Evolutionary conservation across 2,329 filamentous ascomycete species (phyloP).

Genomic region (Rachicladosporium sp.): DNA sequence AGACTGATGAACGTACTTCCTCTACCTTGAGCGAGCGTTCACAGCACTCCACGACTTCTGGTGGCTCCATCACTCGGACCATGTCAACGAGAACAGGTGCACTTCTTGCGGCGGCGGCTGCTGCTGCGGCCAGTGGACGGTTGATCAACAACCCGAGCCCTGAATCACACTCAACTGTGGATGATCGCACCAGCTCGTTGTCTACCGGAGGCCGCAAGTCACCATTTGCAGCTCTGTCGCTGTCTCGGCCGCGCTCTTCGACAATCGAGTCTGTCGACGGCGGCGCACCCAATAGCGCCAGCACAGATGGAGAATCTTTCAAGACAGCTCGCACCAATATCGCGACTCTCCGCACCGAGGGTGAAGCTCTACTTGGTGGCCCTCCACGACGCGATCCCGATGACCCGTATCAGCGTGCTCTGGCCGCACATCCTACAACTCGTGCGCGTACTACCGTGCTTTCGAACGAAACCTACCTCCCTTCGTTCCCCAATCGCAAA

Average conservation of each 20-base stretch:
- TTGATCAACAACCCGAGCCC: slow-evolving; percentile 9
- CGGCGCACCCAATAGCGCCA: slow-evolving; percentile 4
- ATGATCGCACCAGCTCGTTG: slow-evolving; percentile 16
- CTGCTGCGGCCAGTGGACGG: slow-evolving; percentile 5
- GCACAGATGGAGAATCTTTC: slow-evolving; percentile 36
- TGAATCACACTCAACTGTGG: not conserved
- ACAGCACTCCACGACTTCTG: slow-evolving; percentile 30
- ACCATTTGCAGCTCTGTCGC: slow-evolving; percentile 14
- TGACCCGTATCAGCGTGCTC: slow-evolving; percentile 20
- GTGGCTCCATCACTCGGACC: slow-evolving; percentile 30
- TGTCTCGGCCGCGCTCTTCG: slow-evolving; percentile 5
- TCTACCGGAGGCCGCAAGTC: slow-evolving; percentile 25
- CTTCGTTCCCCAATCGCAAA: slow-evolving; percentile 3
- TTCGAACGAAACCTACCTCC: not conserved
- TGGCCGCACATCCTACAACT: slow-evolving; percentile 13
- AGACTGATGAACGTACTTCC: slow-evolving; percentile 43
- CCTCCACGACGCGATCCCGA: slow-evolving; percentile 22
- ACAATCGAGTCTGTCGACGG: slow-evolving; percentile 3
- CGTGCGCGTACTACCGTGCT: not conserved
- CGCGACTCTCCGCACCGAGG: slow-evolving; percentile 38
- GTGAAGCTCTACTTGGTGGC: slow-evolving; percentile 39
- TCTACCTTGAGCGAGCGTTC: slow-evolving; percentile 45
- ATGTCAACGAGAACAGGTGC: slow-evolving; percentile 33
- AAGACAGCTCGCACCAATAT: slow-evolving; percentile 39
- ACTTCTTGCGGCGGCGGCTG: slow-evolving; percentile 22